Base-by-base conservation (phyloP, 441 rosid genomes). In the Adansonia rubrostipa region DNA sequence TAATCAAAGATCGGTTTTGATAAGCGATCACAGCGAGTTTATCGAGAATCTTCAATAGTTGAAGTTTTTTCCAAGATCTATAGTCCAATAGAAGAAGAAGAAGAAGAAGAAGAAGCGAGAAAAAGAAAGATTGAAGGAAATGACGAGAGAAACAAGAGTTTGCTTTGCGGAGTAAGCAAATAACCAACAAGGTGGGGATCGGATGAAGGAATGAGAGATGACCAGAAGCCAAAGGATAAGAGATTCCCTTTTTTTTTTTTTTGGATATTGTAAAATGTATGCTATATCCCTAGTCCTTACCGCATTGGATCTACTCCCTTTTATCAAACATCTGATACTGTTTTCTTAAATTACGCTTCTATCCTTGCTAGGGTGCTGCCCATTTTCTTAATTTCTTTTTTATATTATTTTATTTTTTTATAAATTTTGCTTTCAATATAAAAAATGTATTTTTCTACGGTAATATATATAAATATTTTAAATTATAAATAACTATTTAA, bases 181-280 rank as follows among this genome's bases (percentile, higher is more conserved):
- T 71, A 47, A 45, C 54, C 72, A 42, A 79, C 71, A 50, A 57
- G 22, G 54, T 4, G 65, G 53, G 56, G 78, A 77, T 79, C 71
- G 45, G 81, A 73, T 36, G 19, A 81, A 40, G 40, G 76, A 70
- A 11, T 4, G 73, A 66, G 78, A 77, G 3, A 63, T 47, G 44
- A 0, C 57, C 14, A 11, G 68, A 11, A 64, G 87, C 63, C 63
- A 58, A 9, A 58, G 20, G 63, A 86, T 75, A 79, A 79, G 81
- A 80, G 71, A 51, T 64, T 15, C 56, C 13, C 5, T 3, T 61
- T 56, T 62, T 81, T 80, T 73, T 14, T n/a, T 24, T 5, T 22
- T 11, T 19, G 56, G 77, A 58, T 57, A 74, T 22, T 54, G 20
- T 5, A 33, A 65, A 50, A 19, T 0, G n/a, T 6, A 42, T 24